Evolutionary conservation across 108 stramenopile species (phyloP).

Genomic region (Cyclostephanos tholiformis): DNA sequence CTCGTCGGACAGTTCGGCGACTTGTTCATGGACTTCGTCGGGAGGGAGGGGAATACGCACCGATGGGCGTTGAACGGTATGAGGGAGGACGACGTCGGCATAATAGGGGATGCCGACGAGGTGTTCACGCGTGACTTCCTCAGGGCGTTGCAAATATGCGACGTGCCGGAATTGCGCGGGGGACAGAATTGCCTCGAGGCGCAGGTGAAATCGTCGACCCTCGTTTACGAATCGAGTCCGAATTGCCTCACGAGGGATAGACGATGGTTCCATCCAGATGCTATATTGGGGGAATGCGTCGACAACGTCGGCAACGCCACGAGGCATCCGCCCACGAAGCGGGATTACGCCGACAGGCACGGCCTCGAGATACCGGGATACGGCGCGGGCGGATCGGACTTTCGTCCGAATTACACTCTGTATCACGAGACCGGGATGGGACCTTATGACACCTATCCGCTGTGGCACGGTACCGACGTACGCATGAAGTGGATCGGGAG

Average conservation of each 20-base stretch:
- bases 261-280: constrained; percentile 57
- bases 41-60: constrained; percentile 44
- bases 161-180: constrained; percentile 39
- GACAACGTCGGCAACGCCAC: constrained; percentile 48
- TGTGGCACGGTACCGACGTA: constrained; percentile 33
- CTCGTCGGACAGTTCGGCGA: not conserved
- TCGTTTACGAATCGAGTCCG: constrained; percentile 51
- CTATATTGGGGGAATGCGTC: constrained; percentile 58
- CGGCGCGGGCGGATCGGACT: constrained; percentile 5
- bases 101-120: constrained; percentile 60
- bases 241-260: constrained; percentile 28
- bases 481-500: constrained; percentile 24
- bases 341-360: constrained; percentile 24
- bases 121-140: constrained; percentile 55
- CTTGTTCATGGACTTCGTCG: constrained; percentile 37
- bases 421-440: constrained; percentile 15
- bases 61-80: constrained; percentile 57
- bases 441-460: constrained; percentile 17
- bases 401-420: constrained; percentile 3
- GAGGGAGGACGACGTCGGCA: constrained; percentile 51
- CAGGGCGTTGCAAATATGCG: constrained; percentile 52
- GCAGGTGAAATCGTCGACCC: constrained; percentile 36
- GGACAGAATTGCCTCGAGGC: constrained; percentile 24
- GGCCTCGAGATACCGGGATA: constrained; percentile 24
- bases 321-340: constrained; percentile 36